A percentile compares a stretch with the other conserved stretches of the same genome.
phyloP scores from a whole-genome alignment of 176 grass and related monocot genomes.

The Avena atlantica region DNA sequence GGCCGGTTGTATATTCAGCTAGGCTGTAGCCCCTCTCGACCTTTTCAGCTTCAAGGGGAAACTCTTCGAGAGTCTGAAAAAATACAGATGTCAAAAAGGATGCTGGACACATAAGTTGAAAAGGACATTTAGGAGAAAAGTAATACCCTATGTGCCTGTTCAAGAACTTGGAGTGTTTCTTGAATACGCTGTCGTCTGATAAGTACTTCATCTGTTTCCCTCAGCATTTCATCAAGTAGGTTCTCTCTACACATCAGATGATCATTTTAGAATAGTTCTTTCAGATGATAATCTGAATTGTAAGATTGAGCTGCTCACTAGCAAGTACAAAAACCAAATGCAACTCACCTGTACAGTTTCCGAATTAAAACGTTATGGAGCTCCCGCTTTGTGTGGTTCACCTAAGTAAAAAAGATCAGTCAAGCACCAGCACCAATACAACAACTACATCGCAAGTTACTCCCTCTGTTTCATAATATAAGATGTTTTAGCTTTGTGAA shows the following conservation, averaged over 20 bases:
- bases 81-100: slow-evolving; percentile 39
- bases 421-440: slow-evolving; percentile 30
- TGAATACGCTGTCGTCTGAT: slow-evolving; percentile 74
- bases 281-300: not conserved
- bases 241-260: slow-evolving; percentile 62
- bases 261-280: slow-evolving; percentile 24
- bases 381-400: slow-evolving; percentile 93
- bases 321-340: slow-evolving; percentile 36
- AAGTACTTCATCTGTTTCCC: slow-evolving; percentile 86
- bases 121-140: slow-evolving; percentile 28
- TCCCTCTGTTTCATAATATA: no score
- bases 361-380: slow-evolving; percentile 89
- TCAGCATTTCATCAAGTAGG: slow-evolving; percentile 87
- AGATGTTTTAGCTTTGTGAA: no score
- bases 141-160: slow-evolving; percentile 83
- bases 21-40: slow-evolving; percentile 67
- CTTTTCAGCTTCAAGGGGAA: slow-evolving; percentile 77
- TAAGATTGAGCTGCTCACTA: slow-evolving; percentile 6
- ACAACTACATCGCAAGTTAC: not conserved
- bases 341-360: slow-evolving; percentile 80
- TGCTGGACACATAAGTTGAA: slow-evolving; percentile 31
- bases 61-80: slow-evolving; percentile 85
- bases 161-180: slow-evolving; percentile 76
- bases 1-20: slow-evolving; percentile 51
- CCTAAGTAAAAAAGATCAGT: slow-evolving; percentile 51